Conservation (phyloP, 106 monocot species). For the Dendrobium chrysotoxum region DNA sequence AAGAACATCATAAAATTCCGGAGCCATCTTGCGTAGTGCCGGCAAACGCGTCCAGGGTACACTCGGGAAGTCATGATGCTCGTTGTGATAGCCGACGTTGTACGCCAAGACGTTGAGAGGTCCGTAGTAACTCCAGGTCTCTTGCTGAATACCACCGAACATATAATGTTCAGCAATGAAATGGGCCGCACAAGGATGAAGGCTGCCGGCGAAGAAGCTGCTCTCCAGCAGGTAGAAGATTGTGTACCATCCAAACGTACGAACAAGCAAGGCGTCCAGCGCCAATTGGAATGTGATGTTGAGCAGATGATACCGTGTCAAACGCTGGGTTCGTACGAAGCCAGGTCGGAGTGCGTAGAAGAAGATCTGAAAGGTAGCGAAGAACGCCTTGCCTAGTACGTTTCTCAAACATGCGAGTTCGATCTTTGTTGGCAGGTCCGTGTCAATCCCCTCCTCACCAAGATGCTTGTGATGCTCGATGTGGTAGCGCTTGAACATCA, state of each 20-base stretch:
- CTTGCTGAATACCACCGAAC: conserved; percentile 59
- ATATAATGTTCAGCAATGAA: conserved; percentile 94
- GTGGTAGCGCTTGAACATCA: conserved; percentile 89
- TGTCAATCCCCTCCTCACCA: conserved; percentile 76
- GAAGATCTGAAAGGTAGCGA: conserved; percentile 76
- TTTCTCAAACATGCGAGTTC: conserved; percentile 49
- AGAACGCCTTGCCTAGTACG: conserved; percentile 42
- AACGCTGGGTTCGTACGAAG: conserved; percentile 74
- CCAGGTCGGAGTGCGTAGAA: conserved; percentile 74
- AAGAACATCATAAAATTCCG: conserved; percentile 55
- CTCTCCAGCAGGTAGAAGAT: conserved; percentile 56
- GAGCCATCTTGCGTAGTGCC: conserved; percentile 70
- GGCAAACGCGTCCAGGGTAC: conserved; percentile 59
- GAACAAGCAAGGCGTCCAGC: conserved; percentile 41
- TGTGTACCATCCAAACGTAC: conserved; percentile 58
- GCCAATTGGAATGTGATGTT: conserved; percentile 48
- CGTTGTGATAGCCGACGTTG: conserved; percentile 83
- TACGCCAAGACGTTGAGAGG: conserved; percentile 75
- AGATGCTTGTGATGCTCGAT: conserved; percentile 84
- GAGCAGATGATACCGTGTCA: conserved; percentile 63
- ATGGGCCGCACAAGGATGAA: conserved; percentile 86
- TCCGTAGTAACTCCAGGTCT: conserved; percentile 81
- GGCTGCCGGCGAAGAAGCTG: conserved; percentile 73
- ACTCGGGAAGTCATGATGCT: conserved; percentile 91
- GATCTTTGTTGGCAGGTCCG: conserved; percentile 54